phyloP scores from a whole-genome alignment of 2,329 filamentous ascomycete species.

The Verruconis gallopava region DNA sequence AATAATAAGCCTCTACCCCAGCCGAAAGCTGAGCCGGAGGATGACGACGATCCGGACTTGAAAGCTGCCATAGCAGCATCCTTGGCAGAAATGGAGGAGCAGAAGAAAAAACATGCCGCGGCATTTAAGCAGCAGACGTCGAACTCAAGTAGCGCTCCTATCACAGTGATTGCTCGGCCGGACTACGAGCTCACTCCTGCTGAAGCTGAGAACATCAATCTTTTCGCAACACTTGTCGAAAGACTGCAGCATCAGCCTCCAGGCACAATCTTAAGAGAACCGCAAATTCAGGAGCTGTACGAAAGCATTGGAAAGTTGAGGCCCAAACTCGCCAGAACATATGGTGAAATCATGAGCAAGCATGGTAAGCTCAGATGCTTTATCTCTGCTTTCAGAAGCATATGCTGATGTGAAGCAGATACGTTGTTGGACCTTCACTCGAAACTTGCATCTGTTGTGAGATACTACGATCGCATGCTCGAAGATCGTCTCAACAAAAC shows the following conservation, averaged over 20 bases:
- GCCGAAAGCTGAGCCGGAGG: conserved; percentile 32
- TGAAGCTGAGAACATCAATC: conserved; percentile 93
- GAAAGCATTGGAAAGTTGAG: conserved; percentile 89
- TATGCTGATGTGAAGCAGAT: conserved; percentile 43
- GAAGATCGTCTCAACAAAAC: conserved; percentile 89
- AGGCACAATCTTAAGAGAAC: conserved; percentile 89
- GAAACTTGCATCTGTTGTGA: conserved; percentile 88
- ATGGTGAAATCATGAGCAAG: conserved; percentile 99
- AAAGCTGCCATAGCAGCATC: conserved; percentile 94
- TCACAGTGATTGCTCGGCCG: conserved; percentile 57
- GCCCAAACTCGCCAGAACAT: conserved; percentile 87
- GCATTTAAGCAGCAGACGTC: conserved; percentile 68
- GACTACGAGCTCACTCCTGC: conserved; percentile 89
- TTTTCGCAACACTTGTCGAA: conserved; percentile 89
- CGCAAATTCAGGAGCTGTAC: conserved; percentile 95
- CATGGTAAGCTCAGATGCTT: conserved; percentile 66
- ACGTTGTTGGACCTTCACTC: conserved; percentile 87
- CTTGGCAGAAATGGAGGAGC: conserved; percentile 91
- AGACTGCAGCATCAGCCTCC: conserved; percentile 88
- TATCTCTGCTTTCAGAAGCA: conserved; percentile 2
- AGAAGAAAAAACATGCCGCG: conserved; percentile 81
- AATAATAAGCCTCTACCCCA: conserved; percentile 29
- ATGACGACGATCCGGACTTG: conserved; percentile 85
- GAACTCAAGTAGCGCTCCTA: conserved; percentile 33
- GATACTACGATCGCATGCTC: conserved; percentile 96